These are phyloP conservation scores for thale cress (Arabidopsis thaliana) DNA, from an alignment of 345 rosid genomes.

Conservation along the genomic window DNA sequence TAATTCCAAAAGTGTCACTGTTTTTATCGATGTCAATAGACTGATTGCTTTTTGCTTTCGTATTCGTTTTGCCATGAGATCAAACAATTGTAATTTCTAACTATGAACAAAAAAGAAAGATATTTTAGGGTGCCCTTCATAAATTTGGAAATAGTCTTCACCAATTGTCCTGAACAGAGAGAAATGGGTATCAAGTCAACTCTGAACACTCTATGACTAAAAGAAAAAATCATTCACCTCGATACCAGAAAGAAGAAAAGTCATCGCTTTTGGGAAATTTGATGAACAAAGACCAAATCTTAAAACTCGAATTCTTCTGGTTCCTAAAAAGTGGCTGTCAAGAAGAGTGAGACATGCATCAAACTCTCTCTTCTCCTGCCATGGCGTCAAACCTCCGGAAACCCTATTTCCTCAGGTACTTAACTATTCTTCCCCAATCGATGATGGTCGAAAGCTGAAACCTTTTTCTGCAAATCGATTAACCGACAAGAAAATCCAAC, in stretches of 20 bases:
- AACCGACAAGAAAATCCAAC: neutral
- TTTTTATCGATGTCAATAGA: too few relatives aligned
- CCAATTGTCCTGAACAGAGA: neutral
- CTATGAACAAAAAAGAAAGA: too few relatives aligned
- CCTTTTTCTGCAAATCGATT: conserved; percentile 18
- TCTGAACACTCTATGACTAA: too few relatives aligned
- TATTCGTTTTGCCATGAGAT: too few relatives aligned
- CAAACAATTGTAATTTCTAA: too few relatives aligned
- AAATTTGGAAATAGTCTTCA: neutral
- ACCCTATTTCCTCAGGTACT: conserved; percentile 35
- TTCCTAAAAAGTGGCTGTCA: neutral
- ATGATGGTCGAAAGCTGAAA: conserved; percentile 27
- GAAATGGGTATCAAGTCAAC: neutral
- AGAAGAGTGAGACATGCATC: neutral
- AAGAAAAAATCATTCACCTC: neutral
- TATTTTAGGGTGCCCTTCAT: too few relatives aligned
- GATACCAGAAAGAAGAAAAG: neutral
- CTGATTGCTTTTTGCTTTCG: too few relatives aligned
- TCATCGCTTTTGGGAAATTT: conserved; percentile 8
- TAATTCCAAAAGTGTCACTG: too few relatives aligned
- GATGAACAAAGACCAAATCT: conserved; percentile 25
- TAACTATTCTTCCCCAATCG: neutral
- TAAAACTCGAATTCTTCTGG: conserved; percentile 15
- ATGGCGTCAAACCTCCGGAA: conserved; percentile 27
- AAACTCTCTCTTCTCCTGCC: conserved; percentile 13